A percentile compares a stretch with the other conserved stretches of the same genome.
phyloP scores from a whole-genome alignment of 345 rosid species.

The Salix caprea region DNA sequence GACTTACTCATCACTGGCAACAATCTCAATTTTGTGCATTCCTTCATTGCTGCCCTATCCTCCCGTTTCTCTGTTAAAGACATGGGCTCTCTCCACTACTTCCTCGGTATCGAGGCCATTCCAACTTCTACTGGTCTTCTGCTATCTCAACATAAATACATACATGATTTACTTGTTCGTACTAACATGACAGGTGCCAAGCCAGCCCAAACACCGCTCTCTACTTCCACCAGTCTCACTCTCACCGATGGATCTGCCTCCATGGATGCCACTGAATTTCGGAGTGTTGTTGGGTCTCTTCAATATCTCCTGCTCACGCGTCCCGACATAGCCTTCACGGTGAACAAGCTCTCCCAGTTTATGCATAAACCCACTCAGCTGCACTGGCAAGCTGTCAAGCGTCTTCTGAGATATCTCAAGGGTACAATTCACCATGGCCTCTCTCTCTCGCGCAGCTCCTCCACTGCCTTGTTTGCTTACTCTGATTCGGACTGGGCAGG shows the following conservation, averaged over 20 bases:
- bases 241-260: not conserved
- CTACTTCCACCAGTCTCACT: not conserved
- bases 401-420: not conserved
- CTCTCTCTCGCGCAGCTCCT: accelerated
- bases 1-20: no score
- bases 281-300: not conserved
- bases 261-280: not conserved
- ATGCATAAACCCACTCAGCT: not conserved
- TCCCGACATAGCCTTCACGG: not conserved
- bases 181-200: not conserved
- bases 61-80: no score
- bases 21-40: no score
- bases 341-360: not conserved
- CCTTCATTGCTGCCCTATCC: no score
- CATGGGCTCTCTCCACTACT: no score
- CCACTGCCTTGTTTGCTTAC: not conserved
- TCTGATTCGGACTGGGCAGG: not conserved
- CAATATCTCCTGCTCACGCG: not conserved
- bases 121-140: no score
- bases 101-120: no score
- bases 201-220: accelerated
- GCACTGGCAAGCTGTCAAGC: not conserved
- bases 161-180: accelerated
- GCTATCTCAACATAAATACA: no score
- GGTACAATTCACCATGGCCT: not conserved